Percentiles rank a stretch among this genome's conserved stretches.
These are phyloP conservation scores for Penicillium roqueforti DNA, from an alignment of 495 filamentous ascomycete species.

Conservation along the genomic window DNA sequence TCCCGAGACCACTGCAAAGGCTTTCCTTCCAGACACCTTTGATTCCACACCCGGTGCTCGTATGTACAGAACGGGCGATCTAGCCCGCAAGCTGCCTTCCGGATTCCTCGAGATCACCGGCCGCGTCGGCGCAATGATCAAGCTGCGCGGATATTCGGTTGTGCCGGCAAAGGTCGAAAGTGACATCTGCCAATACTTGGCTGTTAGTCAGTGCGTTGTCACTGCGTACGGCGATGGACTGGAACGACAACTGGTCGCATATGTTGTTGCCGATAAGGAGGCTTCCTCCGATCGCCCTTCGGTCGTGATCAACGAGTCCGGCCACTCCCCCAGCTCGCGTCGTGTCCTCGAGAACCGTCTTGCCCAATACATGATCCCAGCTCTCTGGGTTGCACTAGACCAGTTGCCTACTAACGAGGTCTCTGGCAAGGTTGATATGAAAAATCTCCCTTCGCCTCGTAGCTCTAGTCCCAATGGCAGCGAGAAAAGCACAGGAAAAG, in stretches of 20 bases:
- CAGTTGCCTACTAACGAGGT: constrained; percentile 61
- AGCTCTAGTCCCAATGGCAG: constrained; percentile 37
- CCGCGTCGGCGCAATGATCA: constrained; percentile 73
- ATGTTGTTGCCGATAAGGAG: constrained; percentile 57
- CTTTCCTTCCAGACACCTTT: constrained; percentile 64
- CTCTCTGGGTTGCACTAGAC: constrained; percentile 59
- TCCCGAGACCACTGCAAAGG: constrained; percentile 65
- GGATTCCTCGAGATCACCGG: constrained; percentile 79
- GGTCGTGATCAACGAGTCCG: constrained; percentile 55
- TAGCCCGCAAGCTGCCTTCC: constrained; percentile 61
- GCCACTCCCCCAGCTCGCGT: constrained; percentile 55
- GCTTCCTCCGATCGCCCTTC: constrained; percentile 46
- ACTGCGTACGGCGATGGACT: constrained; percentile 61
- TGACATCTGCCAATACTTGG: constrained; percentile 55
- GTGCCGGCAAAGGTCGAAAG: constrained; percentile 76
- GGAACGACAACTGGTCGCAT: constrained; percentile 62
- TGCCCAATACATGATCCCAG: constrained; percentile 70
- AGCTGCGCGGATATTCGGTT: constrained; percentile 73
- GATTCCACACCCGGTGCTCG: constrained; percentile 44
- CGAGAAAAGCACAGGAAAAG: constrained; percentile 36
- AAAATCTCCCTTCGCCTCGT: constrained; percentile 53
- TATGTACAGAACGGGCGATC: constrained; percentile 84
- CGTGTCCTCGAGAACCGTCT: constrained; percentile 51
- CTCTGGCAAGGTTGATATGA: constrained; percentile 64
- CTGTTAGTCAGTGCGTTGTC: constrained; percentile 56